These are phyloP conservation scores for Boletus fagicola DNA, from an alignment of 768 basidiomycete genomes.

Conservation along the genomic window DNA sequence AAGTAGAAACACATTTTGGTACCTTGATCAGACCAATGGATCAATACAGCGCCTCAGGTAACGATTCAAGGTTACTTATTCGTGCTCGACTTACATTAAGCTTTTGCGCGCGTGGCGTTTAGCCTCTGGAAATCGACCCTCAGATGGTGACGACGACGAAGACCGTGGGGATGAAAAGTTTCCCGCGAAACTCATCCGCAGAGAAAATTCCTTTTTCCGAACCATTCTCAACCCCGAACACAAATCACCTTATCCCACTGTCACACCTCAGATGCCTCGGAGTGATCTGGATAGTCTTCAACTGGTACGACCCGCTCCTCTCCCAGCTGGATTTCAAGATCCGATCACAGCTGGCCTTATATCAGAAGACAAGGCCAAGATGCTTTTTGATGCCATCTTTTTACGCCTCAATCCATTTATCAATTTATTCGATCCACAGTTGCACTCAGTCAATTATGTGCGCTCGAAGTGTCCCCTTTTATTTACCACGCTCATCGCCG, in stretches of 20 bases:
- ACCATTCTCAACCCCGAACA: conserved; percentile 76
- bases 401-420: conserved; percentile 86
- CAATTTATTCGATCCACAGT: conserved; percentile 82
- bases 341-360: conserved; percentile 73
- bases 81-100: conserved; percentile 3
- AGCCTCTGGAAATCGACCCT: conserved; percentile 26
- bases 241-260: conserved; percentile 39
- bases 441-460: conserved; percentile 79
- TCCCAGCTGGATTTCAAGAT: conserved; percentile 49
- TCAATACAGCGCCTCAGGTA: conserved; percentile 31
- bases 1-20: conserved; percentile 29
- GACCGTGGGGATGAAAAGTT: conserved; percentile 67
- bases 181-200: conserved; percentile 71
- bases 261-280: conserved; percentile 30
- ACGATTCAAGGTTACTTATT: background rate
- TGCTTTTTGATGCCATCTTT: conserved; percentile 77
- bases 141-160: conserved; percentile 59
- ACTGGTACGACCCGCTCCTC: conserved; percentile 34
- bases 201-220: conserved; percentile 79
- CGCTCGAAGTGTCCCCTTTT: conserved; percentile 78
- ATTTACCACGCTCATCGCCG: conserved; percentile 82
- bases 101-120: conserved; percentile 8
- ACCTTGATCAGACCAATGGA: conserved; percentile 31
- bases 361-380: conserved; percentile 64
- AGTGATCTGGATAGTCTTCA: conserved; percentile 39